A percentile compares a stretch with the other conserved stretches of the same genome.
These are phyloP conservation scores for Candida incommunis DNA, from an alignment of 805 yeast species.

Conservation along the genomic window DNA sequence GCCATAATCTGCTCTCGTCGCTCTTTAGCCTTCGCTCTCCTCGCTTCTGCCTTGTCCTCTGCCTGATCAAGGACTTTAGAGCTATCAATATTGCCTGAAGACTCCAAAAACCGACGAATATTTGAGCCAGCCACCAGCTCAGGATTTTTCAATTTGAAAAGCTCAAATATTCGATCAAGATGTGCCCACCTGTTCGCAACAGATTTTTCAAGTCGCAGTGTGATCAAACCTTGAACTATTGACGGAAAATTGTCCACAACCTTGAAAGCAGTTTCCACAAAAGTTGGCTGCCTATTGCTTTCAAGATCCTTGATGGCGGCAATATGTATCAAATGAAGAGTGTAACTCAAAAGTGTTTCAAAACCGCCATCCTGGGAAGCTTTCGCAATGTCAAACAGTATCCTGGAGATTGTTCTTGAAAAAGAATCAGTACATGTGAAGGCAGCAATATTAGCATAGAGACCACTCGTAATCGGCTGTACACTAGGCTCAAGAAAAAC, in stretches of 20 bases:
- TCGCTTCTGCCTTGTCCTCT: constrained; percentile 35
- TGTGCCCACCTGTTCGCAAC: constrained; percentile 6
- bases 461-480: constrained; percentile 15
- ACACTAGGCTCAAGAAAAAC: constrained; percentile 45
- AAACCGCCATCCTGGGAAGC: constrained; percentile 26
- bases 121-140: constrained; percentile 1
- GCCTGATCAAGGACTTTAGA: constrained; percentile 7
- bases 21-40: constrained; percentile 45
- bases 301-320: constrained; percentile 32
- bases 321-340: constrained; percentile 57
- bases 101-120: constrained; percentile 6
- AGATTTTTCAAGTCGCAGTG: constrained; percentile 5
- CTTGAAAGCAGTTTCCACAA: constrained; percentile 4
- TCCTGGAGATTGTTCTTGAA: constrained; percentile 9
- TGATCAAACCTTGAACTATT: constrained; percentile 2
- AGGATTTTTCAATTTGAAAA: constrained; percentile 9
- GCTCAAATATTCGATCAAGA: constrained; percentile 7
- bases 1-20: constrained; percentile 49
- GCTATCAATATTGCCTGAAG: background rate
- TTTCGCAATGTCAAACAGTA: constrained; percentile 9
- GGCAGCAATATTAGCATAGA: constrained; percentile 17
- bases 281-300: constrained; percentile 9
- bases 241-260: constrained; percentile 1
- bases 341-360: constrained; percentile 45
- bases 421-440: constrained; percentile 17